These are phyloP conservation scores for Entrophospora sp. DNA, from an alignment of 192 early-diverging fungal species.

Conservation along the genomic window DNA sequence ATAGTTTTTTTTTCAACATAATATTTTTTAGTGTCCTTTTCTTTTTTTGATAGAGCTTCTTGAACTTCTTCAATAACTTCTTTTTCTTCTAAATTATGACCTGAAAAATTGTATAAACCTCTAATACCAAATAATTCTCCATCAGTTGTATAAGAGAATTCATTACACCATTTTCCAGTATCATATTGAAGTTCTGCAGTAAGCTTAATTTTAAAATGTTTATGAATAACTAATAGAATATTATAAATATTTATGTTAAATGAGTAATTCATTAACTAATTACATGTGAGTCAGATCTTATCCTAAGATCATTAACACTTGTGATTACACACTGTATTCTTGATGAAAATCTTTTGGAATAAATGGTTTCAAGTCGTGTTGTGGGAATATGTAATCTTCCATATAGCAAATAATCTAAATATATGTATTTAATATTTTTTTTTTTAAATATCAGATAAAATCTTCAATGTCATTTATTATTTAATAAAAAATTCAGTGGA, in stretches of 20 bases:
- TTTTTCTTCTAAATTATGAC: conserved; percentile 4
- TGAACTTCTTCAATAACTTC: conserved; percentile 29
- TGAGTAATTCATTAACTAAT: not conserved
- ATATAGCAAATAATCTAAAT: conserved; percentile 56
- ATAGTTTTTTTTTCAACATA: not conserved
- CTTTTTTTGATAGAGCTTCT: conserved; percentile 35
- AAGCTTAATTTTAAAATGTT: conserved; percentile 29
- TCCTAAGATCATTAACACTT: conserved; percentile 50
- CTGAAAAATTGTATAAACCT: conserved; percentile 69
- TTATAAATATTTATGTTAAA: too few relatives aligned
- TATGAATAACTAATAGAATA: not conserved
- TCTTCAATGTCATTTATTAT: too few relatives aligned
- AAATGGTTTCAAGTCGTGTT: conserved; percentile 55
- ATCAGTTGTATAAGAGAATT: conserved; percentile 65
- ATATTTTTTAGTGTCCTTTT: not conserved
- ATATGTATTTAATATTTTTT: too few relatives aligned
- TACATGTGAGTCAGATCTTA: conserved; percentile 40
- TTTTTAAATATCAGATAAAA: too few relatives aligned
- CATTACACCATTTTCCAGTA: conserved; percentile 62
- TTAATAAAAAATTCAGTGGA: too few relatives aligned
- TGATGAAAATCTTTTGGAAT: conserved; percentile 43
- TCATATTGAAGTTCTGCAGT: conserved; percentile 64
- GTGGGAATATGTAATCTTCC: conserved; percentile 67
- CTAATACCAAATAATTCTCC: conserved; percentile 74
- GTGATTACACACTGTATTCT: conserved; percentile 50